phyloP scores from a whole-genome alignment of 2,329 filamentous ascomycete species.

The Geosmithia flava region DNA sequence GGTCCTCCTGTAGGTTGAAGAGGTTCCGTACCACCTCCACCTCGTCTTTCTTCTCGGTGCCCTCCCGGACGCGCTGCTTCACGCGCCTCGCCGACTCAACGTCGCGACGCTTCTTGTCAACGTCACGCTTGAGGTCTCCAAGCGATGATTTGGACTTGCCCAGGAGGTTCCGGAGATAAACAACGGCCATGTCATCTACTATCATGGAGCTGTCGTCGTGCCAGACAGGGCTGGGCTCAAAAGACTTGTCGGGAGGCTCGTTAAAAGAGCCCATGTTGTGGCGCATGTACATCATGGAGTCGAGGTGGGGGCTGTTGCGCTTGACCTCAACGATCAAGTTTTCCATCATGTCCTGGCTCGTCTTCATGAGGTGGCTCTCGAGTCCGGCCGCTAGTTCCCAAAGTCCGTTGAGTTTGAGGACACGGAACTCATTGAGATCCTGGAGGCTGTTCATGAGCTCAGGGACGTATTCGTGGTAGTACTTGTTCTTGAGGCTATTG shows the following conservation, averaged over 20 bases:
- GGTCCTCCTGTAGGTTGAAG: conserved; percentile 70
- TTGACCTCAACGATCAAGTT: conserved; percentile 70
- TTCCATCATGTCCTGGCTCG: conserved; percentile 59
- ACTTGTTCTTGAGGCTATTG: conserved; percentile 94
- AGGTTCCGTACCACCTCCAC: conserved; percentile 73
- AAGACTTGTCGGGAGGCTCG: conserved; percentile 72
- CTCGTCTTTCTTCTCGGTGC: conserved; percentile 80
- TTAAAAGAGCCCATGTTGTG: conserved; percentile 79
- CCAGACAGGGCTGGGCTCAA: conserved; percentile 95
- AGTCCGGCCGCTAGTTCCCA: conserved; percentile 74
- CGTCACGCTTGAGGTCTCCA: conserved; percentile 66
- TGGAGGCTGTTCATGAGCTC: conserved; percentile 89
- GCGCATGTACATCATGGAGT: conserved; percentile 95
- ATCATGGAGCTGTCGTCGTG: conserved; percentile 84
- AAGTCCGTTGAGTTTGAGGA: conserved; percentile 68
- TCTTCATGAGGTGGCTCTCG: conserved; percentile 66
- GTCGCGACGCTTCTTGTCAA: conserved; percentile 76
- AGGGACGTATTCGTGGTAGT: conserved; percentile 94
- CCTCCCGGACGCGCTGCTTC: conserved; percentile 67
- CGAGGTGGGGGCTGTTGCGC: conserved; percentile 76
- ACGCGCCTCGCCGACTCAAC: conserved; percentile 65
- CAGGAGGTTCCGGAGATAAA: conserved; percentile 84
- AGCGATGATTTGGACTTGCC: conserved; percentile 81
- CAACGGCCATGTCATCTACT: conserved; percentile 73
- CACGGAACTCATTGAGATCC: conserved; percentile 83